A percentile compares a stretch with the other conserved stretches of the same genome.
Evolutionary conservation across 306 rosid genomes (phyloP).

Genomic region (Trichosanthes truncata): DNA sequence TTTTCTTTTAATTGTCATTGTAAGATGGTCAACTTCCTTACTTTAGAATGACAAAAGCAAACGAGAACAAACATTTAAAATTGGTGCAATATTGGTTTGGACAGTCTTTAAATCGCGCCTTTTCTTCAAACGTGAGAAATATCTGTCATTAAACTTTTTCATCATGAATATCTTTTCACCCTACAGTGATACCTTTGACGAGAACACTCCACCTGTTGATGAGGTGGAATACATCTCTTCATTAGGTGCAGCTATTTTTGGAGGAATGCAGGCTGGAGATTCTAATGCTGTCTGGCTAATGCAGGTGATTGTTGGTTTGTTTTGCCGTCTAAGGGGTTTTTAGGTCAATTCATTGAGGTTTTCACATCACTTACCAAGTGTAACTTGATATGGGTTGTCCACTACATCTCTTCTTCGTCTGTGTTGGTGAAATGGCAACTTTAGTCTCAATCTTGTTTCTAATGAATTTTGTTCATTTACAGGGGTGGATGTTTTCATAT

Average conservation of each 20-base stretch:
- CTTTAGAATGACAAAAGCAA: not conserved
- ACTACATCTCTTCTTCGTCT: not conserved
- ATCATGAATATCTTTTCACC: slow-evolving; percentile 17
- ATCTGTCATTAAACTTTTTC: not conserved
- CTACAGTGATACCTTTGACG: slow-evolving; percentile 84
- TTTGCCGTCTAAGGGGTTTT: not conserved
- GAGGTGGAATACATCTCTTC: slow-evolving; percentile 78
- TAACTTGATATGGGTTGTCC: not conserved
- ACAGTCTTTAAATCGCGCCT: not conserved
- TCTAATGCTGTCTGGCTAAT: slow-evolving; percentile 74
- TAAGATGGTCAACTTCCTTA: not conserved
- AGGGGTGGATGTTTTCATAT: slow-evolving; percentile 90
- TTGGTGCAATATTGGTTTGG: not conserved
- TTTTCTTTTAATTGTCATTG: not conserved
- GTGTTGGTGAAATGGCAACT: not conserved
- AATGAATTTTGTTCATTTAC: slow-evolving; percentile 5
- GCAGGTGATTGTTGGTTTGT: slow-evolving; percentile 46
- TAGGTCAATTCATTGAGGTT: not conserved
- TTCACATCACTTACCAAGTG: not conserved
- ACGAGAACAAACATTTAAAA: not conserved
- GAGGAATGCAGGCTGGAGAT: slow-evolving; percentile 84
- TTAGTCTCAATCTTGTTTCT: not conserved
- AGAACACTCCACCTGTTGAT: slow-evolving; percentile 88
- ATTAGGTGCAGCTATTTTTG: slow-evolving; percentile 65
- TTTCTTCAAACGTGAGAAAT: not conserved